Percentiles rank a stretch among this genome's conserved stretches.
These are phyloP conservation scores for Exserohilum rostratum DNA, from an alignment of 2,329 filamentous ascomycete genomes.

Conservation along the genomic window DNA sequence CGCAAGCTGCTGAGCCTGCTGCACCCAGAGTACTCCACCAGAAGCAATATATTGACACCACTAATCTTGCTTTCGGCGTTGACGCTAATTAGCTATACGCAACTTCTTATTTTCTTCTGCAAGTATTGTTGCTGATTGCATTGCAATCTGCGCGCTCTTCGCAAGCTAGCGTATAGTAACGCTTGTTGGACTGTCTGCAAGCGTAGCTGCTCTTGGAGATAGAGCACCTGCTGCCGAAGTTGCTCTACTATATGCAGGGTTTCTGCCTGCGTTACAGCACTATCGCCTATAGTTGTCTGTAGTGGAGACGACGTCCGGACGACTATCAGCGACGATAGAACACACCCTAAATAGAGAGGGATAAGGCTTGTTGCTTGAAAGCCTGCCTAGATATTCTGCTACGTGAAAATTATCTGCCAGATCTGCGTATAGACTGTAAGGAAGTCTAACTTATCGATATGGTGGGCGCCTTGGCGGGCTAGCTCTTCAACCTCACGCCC, in stretches of 20 bases:
- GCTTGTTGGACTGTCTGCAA: neutral
- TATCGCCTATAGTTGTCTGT: neutral
- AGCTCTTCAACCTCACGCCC: no score
- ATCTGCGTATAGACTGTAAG: neutral
- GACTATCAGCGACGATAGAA: no score
- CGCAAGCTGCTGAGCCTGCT: no score
- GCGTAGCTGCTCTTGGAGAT: neutral
- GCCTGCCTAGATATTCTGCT: neutral
- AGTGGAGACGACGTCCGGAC: neutral
- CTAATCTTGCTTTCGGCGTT: neutral
- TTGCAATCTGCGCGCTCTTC: neutral
- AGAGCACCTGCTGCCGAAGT: neutral
- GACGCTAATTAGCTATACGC: no score
- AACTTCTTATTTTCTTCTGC: no score
- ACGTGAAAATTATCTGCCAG: neutral
- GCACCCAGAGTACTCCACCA: no score
- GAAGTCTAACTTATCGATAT: no score
- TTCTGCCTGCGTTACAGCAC: neutral
- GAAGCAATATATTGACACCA: no score
- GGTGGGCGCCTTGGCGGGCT: no score
- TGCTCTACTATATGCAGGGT: no score
- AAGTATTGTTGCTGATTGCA: neutral
- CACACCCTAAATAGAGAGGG: slow-evolving; percentile 10
- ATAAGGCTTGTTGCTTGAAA: slow-evolving; percentile 19
- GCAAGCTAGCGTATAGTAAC: neutral